Evolutionary conservation across 1,284 basidiomycete species (phyloP), one percentile per base, ranked within the genome.

Genomic region (Ceratobasidium sp.): DNA sequence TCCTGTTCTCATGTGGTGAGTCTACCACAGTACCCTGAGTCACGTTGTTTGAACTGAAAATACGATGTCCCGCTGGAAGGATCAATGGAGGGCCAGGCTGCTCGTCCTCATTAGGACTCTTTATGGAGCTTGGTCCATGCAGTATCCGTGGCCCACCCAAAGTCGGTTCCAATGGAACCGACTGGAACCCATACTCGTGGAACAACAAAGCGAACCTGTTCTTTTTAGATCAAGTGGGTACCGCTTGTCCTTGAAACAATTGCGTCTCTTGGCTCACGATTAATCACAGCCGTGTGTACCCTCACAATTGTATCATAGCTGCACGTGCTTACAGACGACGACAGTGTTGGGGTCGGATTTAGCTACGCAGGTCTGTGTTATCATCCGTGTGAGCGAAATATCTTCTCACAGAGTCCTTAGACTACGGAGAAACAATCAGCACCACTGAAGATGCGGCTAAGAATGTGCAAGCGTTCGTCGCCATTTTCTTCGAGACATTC

Each of bases 401-500:
- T 79, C 76, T 81, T 4, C n/a, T 41, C 81, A 83, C 74, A n/a
- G 8, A 79, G 81, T 41, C 22, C 77, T 88, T 90, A 0, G 89
- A 92, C 31, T 86, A 90, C 78, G 90, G 91, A 0, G 87, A 91
- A 79, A 80, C 81, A 24, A 88, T 91, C 48, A 87, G 88, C 59
- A 90, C 88, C 0, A 90, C 91, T 0, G 91, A 93, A 80, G 88
- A 90, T 39, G 92, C 92, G 0, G 90, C 90, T 3, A 86, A 86
- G 76, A 89, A 93, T 80, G 83, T 93, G 24, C 84, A 89, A 64
- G 89, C 91, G 0, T 93, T 93, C 81, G 83, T 92, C 65, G 83
- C 86, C 13, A 90, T 92, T 74, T 93, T 92, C 82, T 92, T 92
- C 77, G 89, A 92, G 77, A 88, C 88, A 0, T 94, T 93, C 80